A percentile compares a stretch with the other conserved stretches of the same genome.
These are phyloP conservation scores for Syzygium oleosum DNA, from an alignment of 345 rosid species.

Conservation along the genomic window DNA sequence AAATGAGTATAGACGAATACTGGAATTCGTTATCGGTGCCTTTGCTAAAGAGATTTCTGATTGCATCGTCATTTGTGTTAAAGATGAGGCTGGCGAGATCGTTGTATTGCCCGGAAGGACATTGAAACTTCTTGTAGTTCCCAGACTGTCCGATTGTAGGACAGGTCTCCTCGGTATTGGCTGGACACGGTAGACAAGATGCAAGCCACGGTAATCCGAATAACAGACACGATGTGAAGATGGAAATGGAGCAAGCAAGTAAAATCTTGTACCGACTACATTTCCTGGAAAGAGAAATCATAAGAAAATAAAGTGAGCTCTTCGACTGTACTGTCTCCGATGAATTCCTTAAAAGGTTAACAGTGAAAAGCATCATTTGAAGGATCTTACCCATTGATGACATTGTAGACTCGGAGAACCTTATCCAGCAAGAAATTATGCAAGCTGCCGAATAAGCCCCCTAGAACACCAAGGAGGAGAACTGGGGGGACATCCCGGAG, in stretches of 20 bases:
- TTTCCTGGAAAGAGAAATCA: conserved; percentile 40
- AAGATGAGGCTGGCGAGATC: conserved; percentile 94
- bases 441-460: conserved; percentile 77
- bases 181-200: conserved; percentile 72
- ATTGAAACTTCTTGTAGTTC: conserved; percentile 82
- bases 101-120: conserved; percentile 69
- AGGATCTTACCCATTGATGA: conserved; percentile 55
- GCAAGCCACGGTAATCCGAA: conserved; percentile 89
- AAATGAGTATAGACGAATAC: conserved; percentile 43
- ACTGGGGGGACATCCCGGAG: conserved; percentile 62
- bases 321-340: background rate
- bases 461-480: conserved; percentile 71
- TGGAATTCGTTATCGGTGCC: conserved; percentile 71
- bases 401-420: conserved; percentile 59
- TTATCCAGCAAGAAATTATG: conserved; percentile 60
- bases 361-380: background rate
- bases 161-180: conserved; percentile 52
- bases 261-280: conserved; percentile 46
- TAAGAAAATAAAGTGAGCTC: background rate
- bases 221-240: conserved; percentile 79
- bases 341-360: background rate
- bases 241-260: conserved; percentile 58
- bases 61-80: conserved; percentile 90
- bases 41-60: conserved; percentile 86
- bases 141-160: conserved; percentile 90